phyloP scores from a whole-genome alignment of 306 rosid species.

The Castanea mollissima region DNA sequence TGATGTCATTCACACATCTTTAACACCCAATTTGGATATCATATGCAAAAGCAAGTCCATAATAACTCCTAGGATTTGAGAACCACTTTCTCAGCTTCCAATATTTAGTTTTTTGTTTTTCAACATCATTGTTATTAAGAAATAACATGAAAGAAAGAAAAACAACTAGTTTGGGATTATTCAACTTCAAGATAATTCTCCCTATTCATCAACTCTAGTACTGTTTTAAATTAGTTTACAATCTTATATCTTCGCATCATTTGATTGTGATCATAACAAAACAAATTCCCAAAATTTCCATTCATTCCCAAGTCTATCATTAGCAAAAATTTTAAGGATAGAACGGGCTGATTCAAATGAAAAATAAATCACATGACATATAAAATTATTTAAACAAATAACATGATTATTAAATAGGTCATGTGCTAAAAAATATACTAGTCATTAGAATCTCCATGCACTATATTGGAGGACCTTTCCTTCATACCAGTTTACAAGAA shows the following conservation, averaged over 20 bases:
- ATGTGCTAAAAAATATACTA: no score
- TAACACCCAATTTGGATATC: slow-evolving; percentile 23
- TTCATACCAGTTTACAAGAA: no score
- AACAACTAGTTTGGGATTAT: background rate
- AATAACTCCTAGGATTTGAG: slow-evolving; percentile 1
- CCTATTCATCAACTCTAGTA: background rate
- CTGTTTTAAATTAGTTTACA: background rate
- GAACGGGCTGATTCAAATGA: no score
- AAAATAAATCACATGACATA: no score
- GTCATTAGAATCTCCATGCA: no score
- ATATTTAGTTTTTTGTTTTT: background rate
- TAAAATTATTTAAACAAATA: no score
- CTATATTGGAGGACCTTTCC: no score
- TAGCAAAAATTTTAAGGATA: background rate
- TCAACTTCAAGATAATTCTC: background rate
- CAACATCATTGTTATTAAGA: background rate
- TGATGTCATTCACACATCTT: slow-evolving; percentile 30
- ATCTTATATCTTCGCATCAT: background rate
- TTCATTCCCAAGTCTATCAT: background rate
- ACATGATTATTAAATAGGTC: no score
- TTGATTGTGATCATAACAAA: background rate
- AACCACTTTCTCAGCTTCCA: background rate
- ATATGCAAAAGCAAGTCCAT: background rate
- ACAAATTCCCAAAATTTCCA: background rate
- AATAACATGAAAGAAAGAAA: background rate